Evolutionary conservation across 768 basidiomycete genomes (phyloP).

Genomic region (Mycena filopes): DNA sequence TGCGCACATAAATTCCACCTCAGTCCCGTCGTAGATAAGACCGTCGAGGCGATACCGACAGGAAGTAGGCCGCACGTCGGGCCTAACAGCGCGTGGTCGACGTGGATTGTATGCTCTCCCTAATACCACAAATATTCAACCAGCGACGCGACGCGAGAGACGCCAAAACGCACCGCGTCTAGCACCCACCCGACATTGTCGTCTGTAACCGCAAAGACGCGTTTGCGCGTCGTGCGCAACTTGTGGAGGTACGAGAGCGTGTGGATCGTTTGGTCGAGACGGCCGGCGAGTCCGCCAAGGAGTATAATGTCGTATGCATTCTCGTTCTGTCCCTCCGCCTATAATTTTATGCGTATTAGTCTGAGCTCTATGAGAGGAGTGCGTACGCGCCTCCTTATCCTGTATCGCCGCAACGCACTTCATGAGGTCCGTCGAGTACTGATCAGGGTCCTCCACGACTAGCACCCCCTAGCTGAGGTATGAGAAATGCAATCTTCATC

Average conservation of each 20-base stretch:
- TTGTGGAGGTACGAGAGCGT: slow-evolving; percentile 88
- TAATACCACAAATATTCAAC: slow-evolving; percentile 43
- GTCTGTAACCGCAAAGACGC: slow-evolving; percentile 84
- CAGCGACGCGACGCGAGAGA: background rate
- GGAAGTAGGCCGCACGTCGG: slow-evolving; percentile 96
- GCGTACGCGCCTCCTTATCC: slow-evolving; percentile 61
- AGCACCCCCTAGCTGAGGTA: slow-evolving; percentile 66
- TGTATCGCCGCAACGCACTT: slow-evolving; percentile 82
- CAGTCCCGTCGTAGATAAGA: slow-evolving; percentile 85
- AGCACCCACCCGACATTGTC: slow-evolving; percentile 94
- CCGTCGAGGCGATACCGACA: slow-evolving; percentile 80
- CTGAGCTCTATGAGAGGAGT: slow-evolving; percentile 45
- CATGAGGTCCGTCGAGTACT: slow-evolving; percentile 94
- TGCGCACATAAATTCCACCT: slow-evolving; percentile 87
- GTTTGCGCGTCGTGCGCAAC: slow-evolving; percentile 66
- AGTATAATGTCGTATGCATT: slow-evolving; percentile 75
- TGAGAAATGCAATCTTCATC: background rate
- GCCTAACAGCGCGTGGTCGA: slow-evolving; percentile 81
- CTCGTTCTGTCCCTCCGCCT: too few species aligned
- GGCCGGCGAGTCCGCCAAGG: slow-evolving; percentile 89
- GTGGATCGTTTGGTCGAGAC: slow-evolving; percentile 95
- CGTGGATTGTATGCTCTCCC: slow-evolving; percentile 85
- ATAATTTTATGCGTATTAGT: too few species aligned
- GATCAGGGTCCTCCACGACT: slow-evolving; percentile 74
- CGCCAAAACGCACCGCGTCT: slow-evolving; percentile 62